Percentiles rank a stretch among this genome's conserved stretches.
Evolutionary conservation across 768 basidiomycete genomes (phyloP).

Genomic region (Lepiota subincarnata): DNA sequence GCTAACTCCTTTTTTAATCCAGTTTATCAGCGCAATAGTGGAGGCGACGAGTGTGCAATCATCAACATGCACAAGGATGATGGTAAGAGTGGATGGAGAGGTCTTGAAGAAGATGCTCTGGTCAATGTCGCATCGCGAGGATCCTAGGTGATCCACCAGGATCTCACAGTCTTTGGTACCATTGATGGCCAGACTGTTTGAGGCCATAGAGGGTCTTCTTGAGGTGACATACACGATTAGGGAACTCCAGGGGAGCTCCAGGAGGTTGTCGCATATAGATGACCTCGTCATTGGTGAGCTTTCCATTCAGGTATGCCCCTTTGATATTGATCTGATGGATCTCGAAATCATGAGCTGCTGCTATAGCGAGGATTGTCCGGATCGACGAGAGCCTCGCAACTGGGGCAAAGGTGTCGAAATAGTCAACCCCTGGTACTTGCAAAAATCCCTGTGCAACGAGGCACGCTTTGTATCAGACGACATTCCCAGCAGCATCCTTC

Average conservation of each 20-base stretch:
- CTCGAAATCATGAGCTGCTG: too few species aligned
- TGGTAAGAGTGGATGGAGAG: background rate
- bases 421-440: background rate
- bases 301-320: too few species aligned
- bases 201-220: too few species aligned
- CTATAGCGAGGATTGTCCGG: too few species aligned
- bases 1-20: conserved; percentile 21
- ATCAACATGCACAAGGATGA: background rate
- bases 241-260: too few species aligned
- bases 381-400: too few species aligned
- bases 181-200: background rate
- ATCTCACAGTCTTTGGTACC: conserved; percentile 17
- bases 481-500: too few species aligned
- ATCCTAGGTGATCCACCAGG: background rate
- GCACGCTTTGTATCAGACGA: too few species aligned
- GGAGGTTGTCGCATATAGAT: background rate
- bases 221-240: background rate
- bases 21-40: conserved; percentile 13
- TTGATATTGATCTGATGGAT: too few species aligned
- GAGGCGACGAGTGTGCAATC: conserved; percentile 24
- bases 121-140: background rate
- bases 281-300: too few species aligned
- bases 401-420: background rate
- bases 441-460: too few species aligned
- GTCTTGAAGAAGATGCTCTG: background rate